Evolutionary conservation across 805 yeast genomes (phyloP), one percentile per base, ranked within the genome.

Genomic region (Pichia kluyveri): DNA sequence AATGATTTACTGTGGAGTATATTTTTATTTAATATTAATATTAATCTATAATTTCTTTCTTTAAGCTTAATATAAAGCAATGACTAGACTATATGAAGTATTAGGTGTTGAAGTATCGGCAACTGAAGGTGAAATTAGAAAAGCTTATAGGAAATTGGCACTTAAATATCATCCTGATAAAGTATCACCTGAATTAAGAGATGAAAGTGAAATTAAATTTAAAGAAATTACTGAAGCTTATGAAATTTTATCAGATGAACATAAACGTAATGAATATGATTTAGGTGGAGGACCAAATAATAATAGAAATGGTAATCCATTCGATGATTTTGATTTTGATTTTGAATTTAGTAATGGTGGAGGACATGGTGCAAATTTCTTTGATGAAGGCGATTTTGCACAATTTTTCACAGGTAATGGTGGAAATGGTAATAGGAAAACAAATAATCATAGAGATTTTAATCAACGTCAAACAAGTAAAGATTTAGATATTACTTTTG

Each of bases 141-240:
- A 77, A 63, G 95, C 96, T 0, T 91, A 87, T 66, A 75, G 95
- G 54, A 84, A 81, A 56, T 73, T 88, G 43, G 98, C 98, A 11
- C 71, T 91, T 38, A 70, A 72, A 51, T 78, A 82, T 57, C 98
- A 91, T 65, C 98, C 98, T 0, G 98, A 91, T 64, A 91, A 93
- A 39, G 60, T 51, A 1, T 8, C 48, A 4, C 79, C 76, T 10
- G 79, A 79, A 17, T 49, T 67, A 43, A 71, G 93, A 50, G 82
- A 72, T 15, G 77, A 70, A 18, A 85, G 95, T 4, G 97, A 88
- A 64, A 69, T 75, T 52, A 77, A 74, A 60, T 91, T 91, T 67
- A 91, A 91, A 63, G 90, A 83, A 56, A 77, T 91, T 49, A 76
- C 83, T 18, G 84, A 83, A 51, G 98, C 98, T 0, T 91, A 91